A percentile compares a stretch with the other conserved stretches of the same genome.
phyloP scores from a whole-genome alignment of 2,329 filamentous ascomycete species.

The Westerdykella ornata region DNA sequence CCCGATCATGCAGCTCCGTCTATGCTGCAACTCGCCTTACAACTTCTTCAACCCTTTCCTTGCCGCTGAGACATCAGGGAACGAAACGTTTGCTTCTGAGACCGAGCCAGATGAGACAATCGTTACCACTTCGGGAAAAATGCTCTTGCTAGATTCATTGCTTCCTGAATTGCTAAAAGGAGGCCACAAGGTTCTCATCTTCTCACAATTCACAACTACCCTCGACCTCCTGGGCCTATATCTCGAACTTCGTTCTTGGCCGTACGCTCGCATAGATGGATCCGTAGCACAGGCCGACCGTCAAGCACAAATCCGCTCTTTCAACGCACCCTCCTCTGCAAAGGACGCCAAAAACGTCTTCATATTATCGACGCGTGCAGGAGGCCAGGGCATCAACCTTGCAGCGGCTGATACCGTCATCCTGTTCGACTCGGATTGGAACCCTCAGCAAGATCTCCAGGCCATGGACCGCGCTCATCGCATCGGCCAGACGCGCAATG shows the following conservation, averaged over 20 bases:
- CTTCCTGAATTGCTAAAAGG: constrained; percentile 66
- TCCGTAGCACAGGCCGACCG: constrained; percentile 63
- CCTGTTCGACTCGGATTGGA: constrained; percentile 86
- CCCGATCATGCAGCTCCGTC: constrained; percentile 80
- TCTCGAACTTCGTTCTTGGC: constrained; percentile 71
- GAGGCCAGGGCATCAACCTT: constrained; percentile 92
- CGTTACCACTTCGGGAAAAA: constrained; percentile 85
- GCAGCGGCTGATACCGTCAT: constrained; percentile 88
- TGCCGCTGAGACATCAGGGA: constrained; percentile 44
- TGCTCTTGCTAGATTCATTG: constrained; percentile 85
- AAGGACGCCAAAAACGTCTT: constrained; percentile 59
- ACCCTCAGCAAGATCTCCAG: constrained; percentile 93
- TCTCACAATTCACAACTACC: constrained; percentile 93
- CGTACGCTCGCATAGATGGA: constrained; percentile 84
- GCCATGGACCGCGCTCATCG: constrained; percentile 92
- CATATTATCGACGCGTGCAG: constrained; percentile 80
- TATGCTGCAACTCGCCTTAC: constrained; percentile 89
- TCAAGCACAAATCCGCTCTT: constrained; percentile 45
- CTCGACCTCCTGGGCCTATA: constrained; percentile 88
- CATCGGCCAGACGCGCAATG: constrained; percentile 86
- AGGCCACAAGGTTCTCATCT: constrained; percentile 88
- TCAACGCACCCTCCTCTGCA: constrained; percentile 37
- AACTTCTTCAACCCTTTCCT: constrained; percentile 91
- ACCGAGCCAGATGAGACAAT: constrained; percentile 65
- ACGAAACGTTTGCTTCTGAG: constrained; percentile 42